phyloP scores from a whole-genome alignment of 2,329 filamentous ascomycete genomes.

The Trichoderma simmonsii region DNA sequence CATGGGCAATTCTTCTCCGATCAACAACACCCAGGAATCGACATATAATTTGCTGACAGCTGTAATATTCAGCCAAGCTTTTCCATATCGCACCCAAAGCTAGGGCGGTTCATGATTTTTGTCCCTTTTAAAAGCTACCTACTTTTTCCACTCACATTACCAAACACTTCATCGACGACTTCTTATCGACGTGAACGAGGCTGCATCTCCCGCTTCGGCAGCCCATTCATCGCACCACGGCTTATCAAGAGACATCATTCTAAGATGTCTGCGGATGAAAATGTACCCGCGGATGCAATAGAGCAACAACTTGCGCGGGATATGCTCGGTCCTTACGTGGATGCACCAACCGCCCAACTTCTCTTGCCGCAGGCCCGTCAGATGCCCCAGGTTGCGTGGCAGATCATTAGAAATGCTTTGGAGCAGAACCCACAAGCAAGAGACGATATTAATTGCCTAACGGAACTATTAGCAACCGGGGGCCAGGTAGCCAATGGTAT shows the following conservation, averaged over 20 bases:
- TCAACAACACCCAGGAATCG: neutral
- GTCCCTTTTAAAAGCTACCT: no score
- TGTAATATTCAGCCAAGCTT: neutral
- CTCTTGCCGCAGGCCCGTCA: conserved; percentile 11
- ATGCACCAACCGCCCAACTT: conserved; percentile 9
- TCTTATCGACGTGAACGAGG: neutral
- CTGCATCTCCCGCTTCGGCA: neutral
- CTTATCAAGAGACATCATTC: neutral
- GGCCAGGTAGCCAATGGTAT: neutral
- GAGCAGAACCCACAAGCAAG: neutral
- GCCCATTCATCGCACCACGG: neutral
- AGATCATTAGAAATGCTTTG: neutral
- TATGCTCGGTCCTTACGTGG: conserved; percentile 1
- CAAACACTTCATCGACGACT: neutral
- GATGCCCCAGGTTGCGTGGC: conserved; percentile 7
- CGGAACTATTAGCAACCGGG: neutral
- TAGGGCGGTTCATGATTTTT: neutral
- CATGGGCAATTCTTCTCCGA: neutral
- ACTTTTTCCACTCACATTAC: neutral
- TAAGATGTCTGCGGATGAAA: neutral
- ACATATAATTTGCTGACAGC: neutral
- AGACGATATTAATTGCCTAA: neutral
- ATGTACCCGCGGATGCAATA: neutral
- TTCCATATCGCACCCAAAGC: neutral
- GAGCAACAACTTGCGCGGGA: conserved; percentile 1